Percentiles rank a stretch among this genome's conserved stretches.
These are phyloP conservation scores for Apophysomyces elegans DNA, from an alignment of 371 early-diverging fungal genomes.

Conservation along the genomic window DNA sequence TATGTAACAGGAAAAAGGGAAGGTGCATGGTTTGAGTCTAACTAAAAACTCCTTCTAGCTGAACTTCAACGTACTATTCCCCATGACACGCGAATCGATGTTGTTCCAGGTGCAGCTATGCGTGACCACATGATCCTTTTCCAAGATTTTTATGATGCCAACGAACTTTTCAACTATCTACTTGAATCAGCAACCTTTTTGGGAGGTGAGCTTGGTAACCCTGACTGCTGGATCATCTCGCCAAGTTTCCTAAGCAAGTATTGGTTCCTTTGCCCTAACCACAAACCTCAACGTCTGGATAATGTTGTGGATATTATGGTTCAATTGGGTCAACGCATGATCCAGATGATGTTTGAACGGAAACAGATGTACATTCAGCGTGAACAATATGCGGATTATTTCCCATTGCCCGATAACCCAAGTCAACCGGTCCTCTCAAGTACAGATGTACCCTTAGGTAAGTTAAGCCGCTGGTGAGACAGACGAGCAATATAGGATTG, in stretches of 20 bases:
- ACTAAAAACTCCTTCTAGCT: constrained; percentile 19
- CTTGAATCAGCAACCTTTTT: constrained; percentile 40
- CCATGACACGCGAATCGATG: constrained; percentile 52
- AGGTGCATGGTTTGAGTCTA: neutral
- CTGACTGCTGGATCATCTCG: constrained; percentile 45
- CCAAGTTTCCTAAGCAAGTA: constrained; percentile 38
- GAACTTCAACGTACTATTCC: constrained; percentile 48
- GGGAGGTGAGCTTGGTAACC: constrained; percentile 47
- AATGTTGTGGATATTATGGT: constrained; percentile 37
- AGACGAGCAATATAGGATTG: neutral
- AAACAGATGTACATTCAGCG: constrained; percentile 44
- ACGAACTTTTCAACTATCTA: constrained; percentile 44
- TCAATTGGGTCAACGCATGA: constrained; percentile 29
- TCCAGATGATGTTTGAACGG: constrained; percentile 27
- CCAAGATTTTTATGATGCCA: constrained; percentile 47
- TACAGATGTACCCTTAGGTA: constrained; percentile 6
- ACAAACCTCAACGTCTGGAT: constrained; percentile 35
- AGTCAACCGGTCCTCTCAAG: neutral
- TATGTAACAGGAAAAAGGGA: constrained; percentile 19
- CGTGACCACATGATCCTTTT: constrained; percentile 53
- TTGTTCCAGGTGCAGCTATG: constrained; percentile 48
- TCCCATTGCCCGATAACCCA: constrained; percentile 21
- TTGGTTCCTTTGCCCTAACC: constrained; percentile 48
- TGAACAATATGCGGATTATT: constrained; percentile 32
- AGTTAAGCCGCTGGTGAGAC: too few species aligned